Evolutionary conservation across 768 basidiomycete genomes (phyloP).

Genomic region (Leccinum pellstonianum): DNA sequence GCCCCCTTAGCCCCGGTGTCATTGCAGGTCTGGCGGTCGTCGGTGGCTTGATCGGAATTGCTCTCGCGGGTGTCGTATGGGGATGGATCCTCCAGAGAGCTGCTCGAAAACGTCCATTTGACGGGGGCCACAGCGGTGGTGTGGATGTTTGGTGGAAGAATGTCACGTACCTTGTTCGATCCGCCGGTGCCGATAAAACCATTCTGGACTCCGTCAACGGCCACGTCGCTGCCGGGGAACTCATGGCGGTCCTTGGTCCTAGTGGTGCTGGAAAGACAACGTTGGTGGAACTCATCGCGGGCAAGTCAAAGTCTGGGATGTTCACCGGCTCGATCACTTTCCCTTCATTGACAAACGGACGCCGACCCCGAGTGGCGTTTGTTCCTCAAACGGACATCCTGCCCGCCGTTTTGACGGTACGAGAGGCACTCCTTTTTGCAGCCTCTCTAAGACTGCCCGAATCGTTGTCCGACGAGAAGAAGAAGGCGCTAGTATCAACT

Average conservation of each 20-base stretch:
- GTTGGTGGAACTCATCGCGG: constrained; percentile 85
- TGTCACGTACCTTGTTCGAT: constrained; percentile 63
- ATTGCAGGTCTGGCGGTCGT: constrained; percentile 90
- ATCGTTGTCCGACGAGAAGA: constrained; percentile 57
- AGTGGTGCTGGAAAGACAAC: constrained; percentile 94
- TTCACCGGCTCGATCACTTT: constrained; percentile 66
- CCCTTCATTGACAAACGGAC: constrained; percentile 35
- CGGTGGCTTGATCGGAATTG: constrained; percentile 57
- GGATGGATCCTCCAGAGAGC: constrained; percentile 62
- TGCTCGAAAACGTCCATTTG: constrained; percentile 49
- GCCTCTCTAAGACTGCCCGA: constrained; percentile 79
- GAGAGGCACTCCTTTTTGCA: constrained; percentile 81
- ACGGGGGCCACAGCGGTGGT: constrained; percentile 46
- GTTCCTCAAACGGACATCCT: constrained; percentile 87
- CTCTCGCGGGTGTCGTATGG: constrained; percentile 57
- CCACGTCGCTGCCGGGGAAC: constrained; percentile 69
- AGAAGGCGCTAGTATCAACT: constrained; percentile 61
- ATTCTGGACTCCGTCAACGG: constrained; percentile 74
- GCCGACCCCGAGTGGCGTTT: constrained; percentile 67
- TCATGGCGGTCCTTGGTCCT: constrained; percentile 92
- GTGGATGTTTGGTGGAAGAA: constrained; percentile 67
- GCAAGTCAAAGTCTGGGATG: constrained; percentile 73
- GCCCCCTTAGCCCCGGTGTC: constrained; percentile 72
- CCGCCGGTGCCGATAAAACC: constrained; percentile 42
- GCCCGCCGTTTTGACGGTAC: constrained; percentile 75